Conservation (phyloP, 805 yeast genomes). For the Ogataea corticis region DNA sequence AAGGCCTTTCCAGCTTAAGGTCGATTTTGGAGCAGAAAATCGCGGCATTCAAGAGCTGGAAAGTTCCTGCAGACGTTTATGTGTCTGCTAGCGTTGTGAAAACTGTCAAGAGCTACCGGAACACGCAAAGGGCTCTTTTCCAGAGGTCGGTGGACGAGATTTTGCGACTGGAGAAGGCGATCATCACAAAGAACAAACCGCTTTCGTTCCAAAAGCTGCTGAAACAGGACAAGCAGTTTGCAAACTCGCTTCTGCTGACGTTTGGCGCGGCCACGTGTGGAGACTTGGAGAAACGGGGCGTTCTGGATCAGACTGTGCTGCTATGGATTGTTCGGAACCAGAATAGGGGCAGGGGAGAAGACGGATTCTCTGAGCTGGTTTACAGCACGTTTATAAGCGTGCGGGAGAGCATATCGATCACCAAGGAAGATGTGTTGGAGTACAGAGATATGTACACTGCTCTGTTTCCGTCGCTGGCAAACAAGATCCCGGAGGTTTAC, state of each 20-base stretch:
- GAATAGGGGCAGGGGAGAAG: constrained; percentile 40
- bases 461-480: constrained; percentile 50
- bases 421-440: constrained; percentile 55
- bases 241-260: constrained; percentile 49
- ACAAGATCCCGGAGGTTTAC: constrained; percentile 44
- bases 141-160: constrained; percentile 46
- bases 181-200: constrained; percentile 48
- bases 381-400: constrained; percentile 26
- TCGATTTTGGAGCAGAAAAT: constrained; percentile 54
- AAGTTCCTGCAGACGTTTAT: constrained; percentile 20
- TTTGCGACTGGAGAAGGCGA: constrained; percentile 44
- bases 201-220: constrained; percentile 52
- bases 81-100: constrained; percentile 29
- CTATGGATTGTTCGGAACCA: constrained; percentile 63
- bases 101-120: constrained; percentile 46
- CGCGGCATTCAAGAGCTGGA: constrained; percentile 38
- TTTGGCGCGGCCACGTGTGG: constrained; percentile 60
- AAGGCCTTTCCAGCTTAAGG: constrained; percentile 58
- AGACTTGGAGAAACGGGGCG: constrained; percentile 46
- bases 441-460: constrained; percentile 52
- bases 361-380: constrained; percentile 55
- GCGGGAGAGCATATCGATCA: constrained; percentile 37
- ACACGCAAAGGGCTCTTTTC: constrained; percentile 50
- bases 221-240: constrained; percentile 40
- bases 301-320: constrained; percentile 58